Evolutionary conservation across 1,284 basidiomycete species (phyloP).

Genomic region (Nidula niveotomentosa): DNA sequence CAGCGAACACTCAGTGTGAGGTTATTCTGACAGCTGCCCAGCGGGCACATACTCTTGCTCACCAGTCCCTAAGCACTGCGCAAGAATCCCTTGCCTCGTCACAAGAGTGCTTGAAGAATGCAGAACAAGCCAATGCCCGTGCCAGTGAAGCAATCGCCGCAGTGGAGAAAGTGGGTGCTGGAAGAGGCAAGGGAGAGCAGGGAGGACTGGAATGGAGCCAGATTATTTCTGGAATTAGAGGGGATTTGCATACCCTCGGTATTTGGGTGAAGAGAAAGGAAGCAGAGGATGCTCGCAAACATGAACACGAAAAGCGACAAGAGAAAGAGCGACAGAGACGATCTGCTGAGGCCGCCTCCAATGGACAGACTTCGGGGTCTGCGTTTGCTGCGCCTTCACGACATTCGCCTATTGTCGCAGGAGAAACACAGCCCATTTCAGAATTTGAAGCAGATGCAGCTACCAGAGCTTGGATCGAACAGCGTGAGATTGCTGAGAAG

Average conservation of each 20-base stretch:
- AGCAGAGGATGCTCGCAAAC: constrained; percentile 8
- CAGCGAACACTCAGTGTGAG: constrained; percentile 7
- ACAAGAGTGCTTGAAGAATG: constrained; percentile 11
- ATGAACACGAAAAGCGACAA: neutral
- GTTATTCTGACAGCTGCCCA: constrained; percentile 7
- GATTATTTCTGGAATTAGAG: constrained; percentile 14
- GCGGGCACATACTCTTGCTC: constrained; percentile 13
- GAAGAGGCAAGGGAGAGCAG: neutral
- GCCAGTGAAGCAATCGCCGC: constrained; percentile 16
- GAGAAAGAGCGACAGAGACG: constrained; percentile 1
- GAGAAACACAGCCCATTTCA: no score
- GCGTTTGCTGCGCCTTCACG: no score
- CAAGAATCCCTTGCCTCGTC: constrained; percentile 14
- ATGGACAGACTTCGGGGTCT: neutral
- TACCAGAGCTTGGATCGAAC: neutral
- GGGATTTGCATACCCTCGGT: constrained; percentile 17
- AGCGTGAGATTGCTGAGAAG: neutral
- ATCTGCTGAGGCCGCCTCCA: neutral
- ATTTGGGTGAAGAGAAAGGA: constrained; percentile 21
- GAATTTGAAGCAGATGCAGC: no score
- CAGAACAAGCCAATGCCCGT: constrained; percentile 11
- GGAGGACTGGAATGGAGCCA: constrained; percentile 1
- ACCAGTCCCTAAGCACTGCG: constrained; percentile 12
- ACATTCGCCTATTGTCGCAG: no score
- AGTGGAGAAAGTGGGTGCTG: constrained; percentile 13